phyloP scores from a whole-genome alignment of 1,284 basidiomycete species.

The Ganoderma resinaceum region DNA sequence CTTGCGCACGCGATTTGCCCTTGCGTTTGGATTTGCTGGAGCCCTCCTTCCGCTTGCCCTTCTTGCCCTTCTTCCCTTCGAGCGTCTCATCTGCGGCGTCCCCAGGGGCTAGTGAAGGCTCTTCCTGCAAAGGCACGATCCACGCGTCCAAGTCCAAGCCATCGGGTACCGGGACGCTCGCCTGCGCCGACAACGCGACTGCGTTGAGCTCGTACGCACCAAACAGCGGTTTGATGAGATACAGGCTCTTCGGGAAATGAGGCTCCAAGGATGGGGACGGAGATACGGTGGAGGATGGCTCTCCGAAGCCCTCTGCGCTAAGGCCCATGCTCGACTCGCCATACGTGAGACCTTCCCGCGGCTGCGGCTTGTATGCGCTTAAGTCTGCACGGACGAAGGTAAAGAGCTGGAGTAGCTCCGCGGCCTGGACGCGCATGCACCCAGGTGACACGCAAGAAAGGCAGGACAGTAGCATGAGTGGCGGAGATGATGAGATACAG shows the following conservation, averaged over 20 bases:
- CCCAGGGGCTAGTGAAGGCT: constrained; percentile 48
- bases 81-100: constrained; percentile 40
- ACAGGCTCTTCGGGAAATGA: constrained; percentile 86
- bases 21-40: constrained; percentile 39
- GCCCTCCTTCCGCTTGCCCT: constrained; percentile 54
- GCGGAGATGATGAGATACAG: constrained; percentile 4
- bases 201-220: constrained; percentile 86
- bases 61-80: constrained; percentile 50
- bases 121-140: constrained; percentile 63
- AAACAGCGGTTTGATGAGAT: constrained; percentile 87
- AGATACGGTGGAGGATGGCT: constrained; percentile 18
- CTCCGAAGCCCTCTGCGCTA: constrained; percentile 47
- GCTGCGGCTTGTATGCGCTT: constrained; percentile 58
- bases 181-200: constrained; percentile 83
- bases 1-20: constrained; percentile 32
- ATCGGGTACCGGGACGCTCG: constrained; percentile 81
- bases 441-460: constrained; percentile 4
- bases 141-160: constrained; percentile 87
- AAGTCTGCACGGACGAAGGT: constrained; percentile 85
- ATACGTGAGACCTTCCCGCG: constrained; percentile 43
- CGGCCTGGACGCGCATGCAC: constrained; percentile 57
- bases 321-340: constrained; percentile 36
- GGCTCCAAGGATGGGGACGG: constrained; percentile 46
- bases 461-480: constrained; percentile 1
- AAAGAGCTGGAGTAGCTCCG: constrained; percentile 83